phyloP scores from a whole-genome alignment of 2,329 filamentous ascomycete species.

The Colletotrichum scovillei region DNA sequence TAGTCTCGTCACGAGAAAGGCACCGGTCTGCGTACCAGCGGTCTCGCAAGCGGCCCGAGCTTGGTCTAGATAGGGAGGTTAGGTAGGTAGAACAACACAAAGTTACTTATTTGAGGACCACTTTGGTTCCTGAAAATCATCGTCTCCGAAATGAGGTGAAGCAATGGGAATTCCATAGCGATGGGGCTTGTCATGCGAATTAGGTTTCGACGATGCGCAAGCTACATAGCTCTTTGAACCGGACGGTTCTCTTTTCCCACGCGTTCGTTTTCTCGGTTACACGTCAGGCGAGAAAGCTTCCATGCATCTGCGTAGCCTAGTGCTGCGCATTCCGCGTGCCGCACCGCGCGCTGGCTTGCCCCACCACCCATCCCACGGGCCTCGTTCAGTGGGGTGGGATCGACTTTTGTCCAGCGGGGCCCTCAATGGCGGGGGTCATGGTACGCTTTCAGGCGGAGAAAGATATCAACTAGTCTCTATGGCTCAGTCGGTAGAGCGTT shows the following conservation, averaged over 20 bases:
- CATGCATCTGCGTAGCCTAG: too few relatives aligned
- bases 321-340: too few relatives aligned
- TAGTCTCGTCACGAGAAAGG: neutral
- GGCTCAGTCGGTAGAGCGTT: slow-evolving; percentile 36
- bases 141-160: neutral
- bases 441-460: rapidly evolving
- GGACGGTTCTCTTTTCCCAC: neutral
- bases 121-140: neutral
- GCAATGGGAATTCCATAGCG: neutral
- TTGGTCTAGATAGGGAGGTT: neutral
- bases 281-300: neutral
- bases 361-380: too few relatives aligned
- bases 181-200: neutral
- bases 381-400: too few relatives aligned
- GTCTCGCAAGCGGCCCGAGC: neutral
- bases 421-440: neutral
- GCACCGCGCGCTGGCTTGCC: too few relatives aligned
- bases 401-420: neutral
- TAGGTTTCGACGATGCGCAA: neutral
- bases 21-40: neutral
- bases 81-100: too few relatives aligned
- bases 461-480: slow-evolving; percentile 5
- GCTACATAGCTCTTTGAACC: neutral
- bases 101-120: too few relatives aligned
- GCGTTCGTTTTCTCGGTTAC: neutral